A percentile compares a stretch with the other conserved stretches of the same genome.
Evolutionary conservation across 257 asterid species (phyloP).

Genomic region (Nicotiana benthamiana): DNA sequence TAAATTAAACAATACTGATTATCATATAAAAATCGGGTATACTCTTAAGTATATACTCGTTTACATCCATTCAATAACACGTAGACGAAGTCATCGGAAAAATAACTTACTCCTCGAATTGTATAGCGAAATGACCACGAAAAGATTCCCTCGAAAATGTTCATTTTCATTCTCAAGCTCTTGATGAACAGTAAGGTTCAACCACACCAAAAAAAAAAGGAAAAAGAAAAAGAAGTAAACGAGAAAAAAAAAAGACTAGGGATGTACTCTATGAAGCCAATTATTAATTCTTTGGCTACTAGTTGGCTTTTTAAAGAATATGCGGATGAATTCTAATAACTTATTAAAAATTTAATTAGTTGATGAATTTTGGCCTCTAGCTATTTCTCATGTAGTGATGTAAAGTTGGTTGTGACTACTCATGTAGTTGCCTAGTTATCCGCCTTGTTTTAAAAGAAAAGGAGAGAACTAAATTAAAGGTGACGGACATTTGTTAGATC

Average conservation of each 20-base stretch:
- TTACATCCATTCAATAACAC: too few relatives aligned
- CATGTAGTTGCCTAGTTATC: not conserved
- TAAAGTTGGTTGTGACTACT: not conserved
- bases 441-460: not conserved
- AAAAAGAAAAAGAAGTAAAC: not conserved
- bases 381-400: not conserved
- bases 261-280: not conserved
- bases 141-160: not conserved
- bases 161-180: not conserved
- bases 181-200: not conserved
- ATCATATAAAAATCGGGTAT: too few relatives aligned
- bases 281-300: not conserved
- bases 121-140: not conserved
- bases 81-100: not conserved
- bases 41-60: too few relatives aligned
- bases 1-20: not conserved
- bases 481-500: not conserved
- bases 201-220: not conserved
- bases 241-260: not conserved
- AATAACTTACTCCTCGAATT: too few relatives aligned
- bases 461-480: too few relatives aligned
- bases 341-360: too few relatives aligned
- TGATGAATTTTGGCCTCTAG: not conserved
- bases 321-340: too few relatives aligned
- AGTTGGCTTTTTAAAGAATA: too few relatives aligned